Conservation (phyloP, 805 yeast species). For the Hagleromyces aurorensis region DNA sequence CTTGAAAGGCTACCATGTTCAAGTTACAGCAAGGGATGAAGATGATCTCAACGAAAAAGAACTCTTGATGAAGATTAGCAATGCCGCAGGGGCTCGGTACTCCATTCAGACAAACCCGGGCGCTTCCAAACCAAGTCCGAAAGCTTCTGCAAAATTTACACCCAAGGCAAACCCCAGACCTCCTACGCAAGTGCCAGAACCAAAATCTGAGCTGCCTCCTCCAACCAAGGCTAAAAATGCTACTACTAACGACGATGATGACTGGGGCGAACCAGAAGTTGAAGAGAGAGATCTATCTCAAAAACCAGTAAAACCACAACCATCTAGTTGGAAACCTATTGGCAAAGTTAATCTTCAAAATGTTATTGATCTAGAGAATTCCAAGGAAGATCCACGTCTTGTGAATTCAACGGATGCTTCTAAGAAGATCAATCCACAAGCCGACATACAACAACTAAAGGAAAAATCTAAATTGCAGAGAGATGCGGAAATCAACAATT, state of each 20-base stretch:
- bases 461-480: slow-evolving; percentile 30
- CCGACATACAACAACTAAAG: slow-evolving; percentile 32
- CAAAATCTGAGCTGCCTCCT: slow-evolving; percentile 3
- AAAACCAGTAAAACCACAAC: slow-evolving; percentile 37
- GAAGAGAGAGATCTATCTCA: slow-evolving; percentile 42
- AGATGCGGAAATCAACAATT: slow-evolving; percentile 31
- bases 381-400: slow-evolving; percentile 37
- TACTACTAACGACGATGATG: slow-evolving; percentile 30
- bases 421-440: slow-evolving; percentile 19
- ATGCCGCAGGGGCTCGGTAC: slow-evolving; percentile 95
- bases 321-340: slow-evolving; percentile 50
- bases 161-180: slow-evolving; percentile 13
- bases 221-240: slow-evolving; percentile 11
- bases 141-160: slow-evolving; percentile 11
- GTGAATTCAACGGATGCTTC: slow-evolving; percentile 19
- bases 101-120: slow-evolving; percentile 46
- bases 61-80: slow-evolving; percentile 65
- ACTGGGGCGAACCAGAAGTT: slow-evolving; percentile 40
- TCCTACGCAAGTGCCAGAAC: slow-evolving; percentile 5
- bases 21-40: slow-evolving; percentile 89
- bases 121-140: slow-evolving; percentile 20
- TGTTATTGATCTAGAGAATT: slow-evolving; percentile 36
- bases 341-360: slow-evolving; percentile 49
- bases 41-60: slow-evolving; percentile 82
- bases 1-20: slow-evolving; percentile 84